Base-by-base conservation (phyloP, 805 yeast species). In the Wickerhamomyces subpelliculosus region DNA sequence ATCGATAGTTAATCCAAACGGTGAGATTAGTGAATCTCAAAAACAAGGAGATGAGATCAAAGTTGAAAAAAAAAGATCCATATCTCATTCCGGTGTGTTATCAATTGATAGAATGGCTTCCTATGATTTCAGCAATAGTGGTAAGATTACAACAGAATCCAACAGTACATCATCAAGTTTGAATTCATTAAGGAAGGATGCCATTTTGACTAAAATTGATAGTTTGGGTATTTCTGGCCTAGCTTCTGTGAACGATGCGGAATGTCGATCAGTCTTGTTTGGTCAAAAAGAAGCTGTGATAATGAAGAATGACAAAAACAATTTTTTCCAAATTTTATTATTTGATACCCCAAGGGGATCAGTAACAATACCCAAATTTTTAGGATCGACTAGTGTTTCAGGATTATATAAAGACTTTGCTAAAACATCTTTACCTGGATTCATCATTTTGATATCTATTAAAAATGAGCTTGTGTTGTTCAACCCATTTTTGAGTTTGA, bases 161-260 rank as follows among this genome's bases (percentile, higher is more conserved):
- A 47, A 61, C 10, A 48, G 70, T 0, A 69, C 72, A 14, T 54
- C 65, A 0, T 60, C 78, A 1, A 60, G 41, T 18, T 38, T 54
- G 40, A 76, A 67, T 46, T 55, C 23, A 5, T 55, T 75, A 18
- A 62, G 77, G 28, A 84, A 82, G 47, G 95, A 86, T 54, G 70
- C 81, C 49, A 78, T 81, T n/a, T 61, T 85, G 42, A 76, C 88
- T 0, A 74, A 72, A 49, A 57, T 84, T 3, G 78, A 76, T 14
- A 57, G 72, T 0, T 51, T 62, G 16, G 47, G 48, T 2, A 58
- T 66, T 28, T 62, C 54, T 36, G 28, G 59, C 11, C 53, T 56
- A 16, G 60, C 61, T 5, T 52, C 60, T n/a, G 43, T 54, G 10
- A 35, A 46, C 2, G 36, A 54, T 14, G 43, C 73, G 22, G 64